Percentiles rank a stretch among this genome's conserved stretches.
Conservation (phyloP, 2,329 filamentous ascomycete species). For the Fusarium praegraminearum region DNA sequence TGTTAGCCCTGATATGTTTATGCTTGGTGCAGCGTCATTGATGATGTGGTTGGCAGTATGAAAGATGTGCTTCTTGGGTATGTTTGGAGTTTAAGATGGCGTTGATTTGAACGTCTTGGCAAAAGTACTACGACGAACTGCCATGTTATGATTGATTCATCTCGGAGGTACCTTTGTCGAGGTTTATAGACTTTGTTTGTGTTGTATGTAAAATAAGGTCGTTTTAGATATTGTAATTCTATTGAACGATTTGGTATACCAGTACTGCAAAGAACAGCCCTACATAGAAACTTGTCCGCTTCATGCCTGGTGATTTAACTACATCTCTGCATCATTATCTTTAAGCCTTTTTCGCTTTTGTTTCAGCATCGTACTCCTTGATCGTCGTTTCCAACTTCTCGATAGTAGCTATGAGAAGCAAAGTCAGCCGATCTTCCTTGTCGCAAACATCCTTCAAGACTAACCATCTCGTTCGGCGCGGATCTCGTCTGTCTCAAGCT, state of each 20-base stretch:
- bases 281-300: not conserved
- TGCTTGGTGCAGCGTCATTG: slow-evolving; percentile 33
- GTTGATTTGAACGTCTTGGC: slow-evolving; percentile 11
- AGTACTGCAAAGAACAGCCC: not conserved
- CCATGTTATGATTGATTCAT: not conserved
- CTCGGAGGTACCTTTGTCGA: not conserved
- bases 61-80: slow-evolving; percentile 18
- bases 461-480: slow-evolving; percentile 69
- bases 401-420: slow-evolving; percentile 49
- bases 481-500: slow-evolving; percentile 78
- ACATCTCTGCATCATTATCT: not conserved
- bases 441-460: slow-evolving; percentile 34
- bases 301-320: not conserved
- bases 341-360: slow-evolving; percentile 39
- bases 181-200: not conserved
- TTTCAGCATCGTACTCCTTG: slow-evolving; percentile 50
- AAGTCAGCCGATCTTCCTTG: slow-evolving; percentile 21
- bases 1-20: slow-evolving; percentile 30
- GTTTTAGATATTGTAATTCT: not conserved
- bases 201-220: not conserved
- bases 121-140: slow-evolving; percentile 1
- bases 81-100: slow-evolving; percentile 20
- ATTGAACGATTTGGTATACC: slow-evolving; percentile 4
- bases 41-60: slow-evolving; percentile 38
- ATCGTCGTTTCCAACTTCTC: slow-evolving; percentile 55